Percentiles rank a stretch among this genome's conserved stretches.
phyloP scores from a whole-genome alignment of 176 grass and related monocot species.

The Oryza glumipatula region DNA sequence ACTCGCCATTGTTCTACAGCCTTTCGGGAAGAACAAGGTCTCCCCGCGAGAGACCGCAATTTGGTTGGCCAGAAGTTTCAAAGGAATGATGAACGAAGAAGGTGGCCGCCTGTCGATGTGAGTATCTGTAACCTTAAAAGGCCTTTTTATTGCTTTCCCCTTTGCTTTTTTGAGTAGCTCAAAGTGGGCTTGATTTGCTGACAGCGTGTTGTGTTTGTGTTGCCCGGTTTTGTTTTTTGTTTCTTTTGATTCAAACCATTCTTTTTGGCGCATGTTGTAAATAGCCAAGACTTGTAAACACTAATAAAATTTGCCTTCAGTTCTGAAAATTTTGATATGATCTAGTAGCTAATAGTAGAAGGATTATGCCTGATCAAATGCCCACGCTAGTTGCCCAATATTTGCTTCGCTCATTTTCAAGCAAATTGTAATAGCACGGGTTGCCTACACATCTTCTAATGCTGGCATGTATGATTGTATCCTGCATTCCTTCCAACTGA shows the following conservation, averaged over 20 bases:
- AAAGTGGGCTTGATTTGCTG: slow-evolving; percentile 45
- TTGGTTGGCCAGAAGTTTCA: slow-evolving; percentile 97
- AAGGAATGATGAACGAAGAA: slow-evolving; percentile 96
- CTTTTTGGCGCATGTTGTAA: slow-evolving; percentile 67
- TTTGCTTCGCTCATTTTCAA: not conserved
- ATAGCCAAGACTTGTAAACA: slow-evolving; percentile 56
- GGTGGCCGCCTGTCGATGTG: slow-evolving; percentile 43
- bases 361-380: not conserved
- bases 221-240: slow-evolving; percentile 48
- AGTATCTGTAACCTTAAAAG: slow-evolving; percentile 8
- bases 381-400: not conserved
- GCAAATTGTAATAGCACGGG: not conserved
- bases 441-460: too few species aligned
- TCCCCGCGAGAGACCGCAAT: slow-evolving; percentile 94
- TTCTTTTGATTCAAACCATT: slow-evolving; percentile 52
- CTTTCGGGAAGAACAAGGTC: slow-evolving; percentile 96
- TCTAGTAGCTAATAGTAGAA: not conserved
- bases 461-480: too few species aligned
- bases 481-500: too few species aligned
- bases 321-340: slow-evolving; percentile 6
- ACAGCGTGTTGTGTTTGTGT: slow-evolving; percentile 44
- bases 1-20: slow-evolving; percentile 93
- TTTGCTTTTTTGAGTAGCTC: slow-evolving; percentile 12
- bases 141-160: slow-evolving; percentile 18
- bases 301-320: slow-evolving; percentile 45